Conservation (phyloP, 371 early-diverging fungal species). For the Nematocida sp. region DNA sequence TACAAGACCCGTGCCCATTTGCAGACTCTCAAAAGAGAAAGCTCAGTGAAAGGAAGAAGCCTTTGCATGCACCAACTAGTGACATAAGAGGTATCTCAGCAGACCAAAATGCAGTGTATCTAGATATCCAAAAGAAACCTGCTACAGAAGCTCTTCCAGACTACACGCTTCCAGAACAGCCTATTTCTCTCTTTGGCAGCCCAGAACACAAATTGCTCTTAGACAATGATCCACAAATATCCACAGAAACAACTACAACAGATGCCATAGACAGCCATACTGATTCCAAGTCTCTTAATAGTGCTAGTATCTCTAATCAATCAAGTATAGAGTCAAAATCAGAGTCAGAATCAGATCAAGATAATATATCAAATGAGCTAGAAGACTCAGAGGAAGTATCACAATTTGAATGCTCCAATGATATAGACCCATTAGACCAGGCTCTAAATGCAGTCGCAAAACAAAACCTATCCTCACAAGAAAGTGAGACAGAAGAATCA, state of each 20-base stretch:
- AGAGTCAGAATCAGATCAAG: too few species aligned
- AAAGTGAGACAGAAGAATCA: neutral
- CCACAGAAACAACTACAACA: neutral
- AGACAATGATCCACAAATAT: neutral
- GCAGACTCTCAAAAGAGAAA: slow-evolving; percentile 18
- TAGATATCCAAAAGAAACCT: neutral
- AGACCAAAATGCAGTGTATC: slow-evolving; percentile 22
- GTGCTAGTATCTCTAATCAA: neutral
- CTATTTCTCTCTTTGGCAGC: slow-evolving; percentile 17
- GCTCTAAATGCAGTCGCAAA: neutral
- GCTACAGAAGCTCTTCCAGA: neutral
- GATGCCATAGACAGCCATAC: neutral
- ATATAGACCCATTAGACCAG: neutral
- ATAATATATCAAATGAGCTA: too few species aligned
- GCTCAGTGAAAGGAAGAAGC: slow-evolving; percentile 52
- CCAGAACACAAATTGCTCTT: neutral
- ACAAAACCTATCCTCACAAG: neutral
- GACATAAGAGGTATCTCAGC: slow-evolving; percentile 35
- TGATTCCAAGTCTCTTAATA: neutral
- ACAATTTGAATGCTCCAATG: neutral
- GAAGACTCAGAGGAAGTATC: neutral
- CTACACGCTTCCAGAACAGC: neutral
- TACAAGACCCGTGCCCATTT: slow-evolving; percentile 45
- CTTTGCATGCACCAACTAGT: slow-evolving; percentile 38
- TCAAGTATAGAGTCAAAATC: neutral